Evolutionary conservation across 2,329 filamentous ascomycete species (phyloP), one percentile per base, ranked within the genome.

Genomic region (Colletotrichum sansevieriae): DNA sequence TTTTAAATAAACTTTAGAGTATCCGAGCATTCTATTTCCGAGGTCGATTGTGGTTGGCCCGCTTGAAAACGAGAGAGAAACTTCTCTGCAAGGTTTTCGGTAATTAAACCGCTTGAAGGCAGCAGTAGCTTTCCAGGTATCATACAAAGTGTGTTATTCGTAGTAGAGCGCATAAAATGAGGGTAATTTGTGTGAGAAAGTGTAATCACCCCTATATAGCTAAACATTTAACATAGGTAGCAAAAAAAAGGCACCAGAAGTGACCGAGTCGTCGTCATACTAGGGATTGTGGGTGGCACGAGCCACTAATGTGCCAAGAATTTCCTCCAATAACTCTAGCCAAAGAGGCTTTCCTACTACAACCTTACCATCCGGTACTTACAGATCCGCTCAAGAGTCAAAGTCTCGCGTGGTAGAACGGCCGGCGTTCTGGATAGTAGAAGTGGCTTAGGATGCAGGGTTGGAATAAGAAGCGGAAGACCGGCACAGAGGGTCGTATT

Each of bases 241-340:
- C 18, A 18, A 18, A 18, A 18, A 18, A 18, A 18, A 18, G 18
- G 18, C 18, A 18, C 18, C 18, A 18, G 18, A 18, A 18, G 9
- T 22, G n/a, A 35, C 10, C 22, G 25, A 25, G 25, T 29, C 29
- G 29, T 29, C 13, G 9, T 20, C 3, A 18, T 33, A 9, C 29
- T 8, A 18, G 13, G 49, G 22, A 56, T 25, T 15, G 18, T 41
- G 41, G 22, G 49, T 43, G 39, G 29, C 41, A 43, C n/a, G 41
- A 20, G 41, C 18, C 13, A 13, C 22, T 18, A 6, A 55, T 18
- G 10, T 12, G 58, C 3, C 39, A 2, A 4, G 4, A 41, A 63
- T 37, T 66, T 20, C 49, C 58, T 66, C 58, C 58, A 66, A 66
- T 66, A 33, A 66, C 15, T 29, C 20, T 13, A 41, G 20, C 22